These are phyloP conservation scores for Amaranthus tricolor DNA, from an alignment of 179 eudicot species.

Conservation along the genomic window DNA sequence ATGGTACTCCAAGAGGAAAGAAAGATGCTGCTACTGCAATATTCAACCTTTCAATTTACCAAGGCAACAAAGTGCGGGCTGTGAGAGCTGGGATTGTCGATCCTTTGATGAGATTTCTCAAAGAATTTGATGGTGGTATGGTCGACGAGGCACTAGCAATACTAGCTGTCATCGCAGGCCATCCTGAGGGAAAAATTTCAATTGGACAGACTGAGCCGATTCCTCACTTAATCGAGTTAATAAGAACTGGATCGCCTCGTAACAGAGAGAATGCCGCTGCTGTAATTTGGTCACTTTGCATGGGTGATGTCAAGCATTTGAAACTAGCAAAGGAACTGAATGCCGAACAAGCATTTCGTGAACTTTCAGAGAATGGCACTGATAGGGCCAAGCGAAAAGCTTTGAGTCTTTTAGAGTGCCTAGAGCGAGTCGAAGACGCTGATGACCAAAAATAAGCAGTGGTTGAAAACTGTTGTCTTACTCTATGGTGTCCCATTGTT, in stretches of 20 bases:
- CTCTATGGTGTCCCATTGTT: too few species aligned
- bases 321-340: conserved; percentile 52
- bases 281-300: conserved; percentile 75
- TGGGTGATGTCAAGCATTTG: conserved; percentile 50
- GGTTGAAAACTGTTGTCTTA: not conserved
- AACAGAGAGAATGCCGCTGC: conserved; percentile 90
- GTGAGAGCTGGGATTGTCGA: conserved; percentile 81
- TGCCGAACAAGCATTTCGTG: conserved; percentile 70
- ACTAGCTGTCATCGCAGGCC: conserved; percentile 77
- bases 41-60: conserved; percentile 80
- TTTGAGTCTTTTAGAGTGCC: conserved; percentile 59
- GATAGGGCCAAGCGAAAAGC: conserved; percentile 98
- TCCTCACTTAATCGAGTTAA: conserved; percentile 59
- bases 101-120: conserved; percentile 67
- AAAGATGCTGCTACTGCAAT: conserved; percentile 97
- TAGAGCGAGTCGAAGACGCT: conserved; percentile 38
- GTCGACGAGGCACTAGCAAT: conserved; percentile 88
- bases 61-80: conserved; percentile 89
- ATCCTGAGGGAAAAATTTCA: conserved; percentile 68
- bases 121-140: conserved; percentile 86
- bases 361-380: conserved; percentile 82
- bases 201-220: conserved; percentile 73
- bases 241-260: conserved; percentile 76
- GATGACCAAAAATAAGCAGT: not conserved
- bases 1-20: conserved; percentile 89